Evolutionary conservation across 305 asterid genomes (phyloP).

Genomic region (Fraxinus nigra): DNA sequence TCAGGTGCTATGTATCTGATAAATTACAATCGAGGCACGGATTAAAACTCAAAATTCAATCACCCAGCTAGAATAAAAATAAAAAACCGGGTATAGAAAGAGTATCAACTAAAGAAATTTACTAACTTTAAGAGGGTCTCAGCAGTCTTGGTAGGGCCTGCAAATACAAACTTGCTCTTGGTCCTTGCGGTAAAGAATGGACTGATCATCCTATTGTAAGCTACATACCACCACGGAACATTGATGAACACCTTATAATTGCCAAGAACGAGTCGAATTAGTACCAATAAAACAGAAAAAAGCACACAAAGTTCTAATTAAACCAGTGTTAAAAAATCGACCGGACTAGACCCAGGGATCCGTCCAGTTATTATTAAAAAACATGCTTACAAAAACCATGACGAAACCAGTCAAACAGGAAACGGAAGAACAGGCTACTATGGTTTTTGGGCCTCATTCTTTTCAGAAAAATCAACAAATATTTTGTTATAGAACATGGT

Average conservation of each 20-base stretch:
- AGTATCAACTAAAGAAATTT: background rate
- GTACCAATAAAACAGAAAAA: background rate
- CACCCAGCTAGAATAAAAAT: background rate
- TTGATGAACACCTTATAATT: constrained; percentile 77
- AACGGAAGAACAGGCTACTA: background rate
- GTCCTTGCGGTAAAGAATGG: constrained; percentile 88
- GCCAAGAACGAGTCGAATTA: constrained; percentile 16
- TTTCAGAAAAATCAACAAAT: background rate
- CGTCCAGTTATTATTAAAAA: background rate
- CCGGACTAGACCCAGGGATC: background rate
- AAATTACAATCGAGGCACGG: background rate
- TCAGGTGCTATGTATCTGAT: constrained; percentile 81
- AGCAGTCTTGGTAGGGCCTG: constrained; percentile 82
- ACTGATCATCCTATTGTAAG: constrained; percentile 84
- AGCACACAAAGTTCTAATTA: background rate
- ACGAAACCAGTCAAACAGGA: background rate
- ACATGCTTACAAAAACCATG: background rate
- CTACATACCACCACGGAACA: constrained; percentile 98
- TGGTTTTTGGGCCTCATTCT: background rate
- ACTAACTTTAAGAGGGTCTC: constrained; percentile 82
- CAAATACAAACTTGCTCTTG: constrained; percentile 98
- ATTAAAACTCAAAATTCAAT: background rate
- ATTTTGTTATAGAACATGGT: background rate
- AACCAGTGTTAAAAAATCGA: background rate
- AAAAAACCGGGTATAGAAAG: background rate